Evolutionary conservation across 768 basidiomycete genomes (phyloP), one percentile per base, ranked within the genome.

Genomic region (Boletus subcaerulescens): DNA sequence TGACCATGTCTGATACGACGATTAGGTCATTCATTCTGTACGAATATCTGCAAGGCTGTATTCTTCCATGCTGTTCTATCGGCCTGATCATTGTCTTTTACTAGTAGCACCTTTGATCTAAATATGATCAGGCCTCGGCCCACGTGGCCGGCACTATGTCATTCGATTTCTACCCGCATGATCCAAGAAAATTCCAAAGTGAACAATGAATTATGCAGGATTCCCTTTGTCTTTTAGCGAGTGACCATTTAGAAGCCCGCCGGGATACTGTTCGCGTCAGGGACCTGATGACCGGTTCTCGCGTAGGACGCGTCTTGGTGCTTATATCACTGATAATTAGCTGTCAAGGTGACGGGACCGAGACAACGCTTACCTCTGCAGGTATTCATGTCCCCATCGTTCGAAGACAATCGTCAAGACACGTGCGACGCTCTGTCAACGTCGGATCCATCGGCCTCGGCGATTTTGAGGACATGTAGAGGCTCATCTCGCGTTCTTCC

Each of bases 401-500:
- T 36, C 60, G 55, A 51, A 45, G 36, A 15, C 50, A 40, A 1
- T 29, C n/a, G 5, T 49, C 43, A 12, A 33, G 24, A 26, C 53
- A 24, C n/a, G 11, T 29, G 45, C 59, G 51, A 17, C 62, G 59
- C 20, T 53, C 59, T 24, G 53, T 54, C 14, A 57, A 26, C 41
- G 68, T 68, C 5, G 75, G 72, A 14, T 69, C 72, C 12, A 77
- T 80, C 41, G 83, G 85, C 2, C 68, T 89, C 31, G 85, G 86
- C 4, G 81, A 88, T 62, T 80, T 72, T 56, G 52, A 77, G 24
- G 87, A 89, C 67, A 73, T 86, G 87, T 88, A 65, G 70, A 78
- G 73, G 7, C 8, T 14, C 36, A 4, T 39, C 38, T 50, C 35
- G 11, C 29, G 52, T 33, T 12, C 45, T 44, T 52, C 46, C 24